Conservation (phyloP, 2,329 filamentous ascomycete genomes). For the Xylaria digitata region DNA sequence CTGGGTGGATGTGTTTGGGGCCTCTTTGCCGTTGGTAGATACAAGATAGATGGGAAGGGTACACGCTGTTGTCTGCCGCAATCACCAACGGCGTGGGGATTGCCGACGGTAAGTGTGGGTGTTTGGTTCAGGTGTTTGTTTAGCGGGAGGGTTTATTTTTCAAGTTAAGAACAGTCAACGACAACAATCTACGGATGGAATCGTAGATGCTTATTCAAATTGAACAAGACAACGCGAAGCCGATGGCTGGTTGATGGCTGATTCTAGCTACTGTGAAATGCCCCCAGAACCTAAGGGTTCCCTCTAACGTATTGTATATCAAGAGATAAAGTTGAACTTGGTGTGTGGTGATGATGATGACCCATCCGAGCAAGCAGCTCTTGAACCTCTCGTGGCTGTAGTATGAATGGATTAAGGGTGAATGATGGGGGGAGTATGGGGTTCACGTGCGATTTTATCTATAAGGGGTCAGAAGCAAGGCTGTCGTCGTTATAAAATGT, state of each 20-base stretch:
- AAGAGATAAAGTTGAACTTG: constrained; percentile 20
- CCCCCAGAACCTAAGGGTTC: constrained; percentile 24
- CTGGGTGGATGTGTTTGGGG: constrained; percentile 1
- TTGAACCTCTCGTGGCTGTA: constrained; percentile 8
- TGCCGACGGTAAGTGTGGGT: background rate
- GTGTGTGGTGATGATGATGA: constrained; percentile 22
- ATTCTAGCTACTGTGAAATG: constrained; percentile 37
- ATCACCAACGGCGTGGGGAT: background rate
- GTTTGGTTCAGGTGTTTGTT: constrained; percentile 14
- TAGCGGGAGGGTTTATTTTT: constrained; percentile 37
- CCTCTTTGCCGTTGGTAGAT: constrained; percentile 6
- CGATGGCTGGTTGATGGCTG: constrained; percentile 34
- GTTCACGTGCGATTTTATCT: constrained; percentile 15
- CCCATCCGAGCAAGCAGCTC: constrained; percentile 20
- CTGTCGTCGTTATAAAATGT: constrained; percentile 4
- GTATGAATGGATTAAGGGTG: background rate
- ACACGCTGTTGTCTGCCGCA: constrained; percentile 5
- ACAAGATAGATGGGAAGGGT: constrained; percentile 7
- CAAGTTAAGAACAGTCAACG: constrained; percentile 38
- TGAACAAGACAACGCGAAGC: constrained; percentile 36
- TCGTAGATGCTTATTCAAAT: constrained; percentile 38
- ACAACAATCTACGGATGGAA: constrained; percentile 40
- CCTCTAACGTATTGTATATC: constrained; percentile 25
- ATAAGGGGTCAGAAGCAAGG: constrained; percentile 1
- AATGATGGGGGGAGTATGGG: background rate